Conservation (phyloP, 768 basidiomycete genomes). For the Agrocybe pediades region DNA sequence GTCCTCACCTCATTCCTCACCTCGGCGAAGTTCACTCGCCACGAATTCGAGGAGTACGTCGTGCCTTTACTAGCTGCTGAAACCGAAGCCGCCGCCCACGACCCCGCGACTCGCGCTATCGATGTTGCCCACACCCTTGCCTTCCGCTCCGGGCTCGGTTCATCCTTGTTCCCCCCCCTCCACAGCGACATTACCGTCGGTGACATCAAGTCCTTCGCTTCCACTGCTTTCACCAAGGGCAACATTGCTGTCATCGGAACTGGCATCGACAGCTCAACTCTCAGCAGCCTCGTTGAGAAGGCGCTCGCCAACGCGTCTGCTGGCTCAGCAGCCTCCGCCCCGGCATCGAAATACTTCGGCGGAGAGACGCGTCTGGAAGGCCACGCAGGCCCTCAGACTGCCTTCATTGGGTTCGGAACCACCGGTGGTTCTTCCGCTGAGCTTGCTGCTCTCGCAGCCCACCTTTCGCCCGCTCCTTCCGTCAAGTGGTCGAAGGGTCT, state of each 20-base stretch:
- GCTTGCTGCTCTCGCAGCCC: conserved; percentile 76
- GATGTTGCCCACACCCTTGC: conserved; percentile 89
- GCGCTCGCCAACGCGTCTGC: conserved; percentile 54
- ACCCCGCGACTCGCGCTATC: conserved; percentile 71
- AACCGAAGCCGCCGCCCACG: conserved; percentile 53
- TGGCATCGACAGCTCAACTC: conserved; percentile 73
- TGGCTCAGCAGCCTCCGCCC: conserved; percentile 33
- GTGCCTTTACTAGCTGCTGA: conserved; percentile 73
- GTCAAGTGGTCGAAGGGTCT: conserved; percentile 86
- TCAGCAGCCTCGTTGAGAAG: conserved; percentile 72
- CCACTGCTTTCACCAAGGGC: conserved; percentile 69
- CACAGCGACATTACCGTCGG: conserved; percentile 62
- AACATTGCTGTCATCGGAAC: conserved; percentile 89
- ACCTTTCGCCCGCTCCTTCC: conserved; percentile 76
- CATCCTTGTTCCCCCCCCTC: conserved; percentile 82
- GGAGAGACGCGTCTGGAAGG: conserved; percentile 81
- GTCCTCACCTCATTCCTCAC: conserved; percentile 84
- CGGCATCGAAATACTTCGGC: conserved; percentile 63
- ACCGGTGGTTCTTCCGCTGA: conserved; percentile 65
- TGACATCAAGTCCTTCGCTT: conserved; percentile 76
- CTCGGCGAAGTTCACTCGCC: conserved; percentile 78
- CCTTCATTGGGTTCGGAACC: conserved; percentile 90
- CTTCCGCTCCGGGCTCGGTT: conserved; percentile 93
- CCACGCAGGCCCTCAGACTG: conserved; percentile 64
- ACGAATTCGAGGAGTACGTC: conserved; percentile 78